Evolutionary conservation across 768 basidiomycete species (phyloP).

Genomic region (Mycena haematopus): DNA sequence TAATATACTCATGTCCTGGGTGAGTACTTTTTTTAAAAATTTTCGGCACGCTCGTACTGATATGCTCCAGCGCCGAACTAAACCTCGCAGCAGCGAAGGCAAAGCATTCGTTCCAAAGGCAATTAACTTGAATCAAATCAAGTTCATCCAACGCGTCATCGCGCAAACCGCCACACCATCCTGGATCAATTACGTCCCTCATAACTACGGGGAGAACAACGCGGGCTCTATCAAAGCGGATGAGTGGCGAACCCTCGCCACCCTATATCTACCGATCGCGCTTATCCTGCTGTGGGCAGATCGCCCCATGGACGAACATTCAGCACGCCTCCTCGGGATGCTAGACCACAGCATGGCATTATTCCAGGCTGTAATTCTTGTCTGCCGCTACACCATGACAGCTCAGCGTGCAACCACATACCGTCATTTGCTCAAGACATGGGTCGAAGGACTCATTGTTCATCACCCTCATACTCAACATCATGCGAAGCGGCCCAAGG

Average conservation of each 20-base stretch:
- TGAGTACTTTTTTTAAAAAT: conserved; percentile 1
- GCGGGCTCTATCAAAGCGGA: conserved; percentile 40
- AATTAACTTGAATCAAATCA: conserved; percentile 24
- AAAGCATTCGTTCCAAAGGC: conserved; percentile 3
- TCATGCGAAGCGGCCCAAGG: conserved; percentile 30
- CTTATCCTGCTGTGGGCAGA: conserved; percentile 35
- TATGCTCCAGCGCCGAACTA: conserved; percentile 20
- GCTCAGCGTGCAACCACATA: conserved; percentile 23
- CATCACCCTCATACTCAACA: conserved; percentile 35
- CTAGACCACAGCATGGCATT: conserved; percentile 39
- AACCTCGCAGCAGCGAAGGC: conserved; percentile 17
- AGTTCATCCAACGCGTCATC: conserved; percentile 26
- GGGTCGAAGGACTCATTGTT: conserved; percentile 33
- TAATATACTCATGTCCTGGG: too few species aligned
- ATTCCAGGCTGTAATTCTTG: conserved; percentile 35
- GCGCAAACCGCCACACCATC: conserved; percentile 20
- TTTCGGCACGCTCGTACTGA: conserved; percentile 4
- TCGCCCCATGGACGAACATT: conserved; percentile 6
- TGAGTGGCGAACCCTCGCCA: conserved; percentile 35
- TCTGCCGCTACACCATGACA: conserved; percentile 32
- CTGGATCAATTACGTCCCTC: conserved; percentile 30
- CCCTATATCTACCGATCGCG: conserved; percentile 35
- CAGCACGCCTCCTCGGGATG: conserved; percentile 17
- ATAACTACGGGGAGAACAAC: conserved; percentile 31
- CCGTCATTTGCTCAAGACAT: conserved; percentile 29